Evolutionary conservation across 208 protist species (phyloP).

Genomic region (Sergeia podlipaevii): DNA sequence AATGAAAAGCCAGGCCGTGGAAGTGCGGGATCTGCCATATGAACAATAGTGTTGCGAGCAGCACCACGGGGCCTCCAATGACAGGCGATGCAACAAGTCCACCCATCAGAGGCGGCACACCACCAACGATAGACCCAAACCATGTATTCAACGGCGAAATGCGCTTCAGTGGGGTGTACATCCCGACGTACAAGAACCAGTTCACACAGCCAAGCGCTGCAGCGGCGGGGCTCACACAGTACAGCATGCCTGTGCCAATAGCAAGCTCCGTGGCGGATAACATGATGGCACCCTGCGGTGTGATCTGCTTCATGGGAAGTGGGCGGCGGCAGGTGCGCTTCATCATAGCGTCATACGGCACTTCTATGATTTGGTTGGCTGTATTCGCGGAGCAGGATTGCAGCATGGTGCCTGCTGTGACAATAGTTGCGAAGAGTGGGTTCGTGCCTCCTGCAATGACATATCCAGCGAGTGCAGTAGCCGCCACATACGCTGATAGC

Average conservation of each 20-base stretch:
- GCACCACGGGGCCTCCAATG: conserved; percentile 47
- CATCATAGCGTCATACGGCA: conserved; percentile 80
- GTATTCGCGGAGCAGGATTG: conserved; percentile 88
- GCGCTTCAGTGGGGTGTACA: conserved; percentile 91
- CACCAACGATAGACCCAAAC: conserved; percentile 91
- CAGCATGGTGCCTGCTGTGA: conserved; percentile 72
- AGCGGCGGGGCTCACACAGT: conserved; percentile 42
- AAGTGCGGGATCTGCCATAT: conserved; percentile 94
- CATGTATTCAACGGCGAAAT: conserved; percentile 85
- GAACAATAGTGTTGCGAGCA: conserved; percentile 77
- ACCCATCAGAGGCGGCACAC: conserved; percentile 89
- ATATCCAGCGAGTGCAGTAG: conserved; percentile 72
- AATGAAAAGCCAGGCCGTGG: conserved; percentile 86
- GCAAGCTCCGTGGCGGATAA: conserved; percentile 51
- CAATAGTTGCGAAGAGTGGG: conserved; percentile 32
- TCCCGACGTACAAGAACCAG: conserved; percentile 83
- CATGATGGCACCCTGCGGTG: conserved; percentile 24
- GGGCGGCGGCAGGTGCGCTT: conserved; percentile 88
- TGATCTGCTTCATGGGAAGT: conserved; percentile 71
- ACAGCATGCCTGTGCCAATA: conserved; percentile 70
- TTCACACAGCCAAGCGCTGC: conserved; percentile 70
- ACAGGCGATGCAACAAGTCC: conserved; percentile 55
- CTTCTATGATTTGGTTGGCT: conserved; percentile 85
- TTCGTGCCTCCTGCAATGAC: conserved; percentile 61
- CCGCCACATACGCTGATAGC: conserved; percentile 79